Evolutionary conservation across 164 flowering plant species (phyloP), one percentile per base, ranked within the genome.

Genomic region (Magnolia changhungtana): DNA sequence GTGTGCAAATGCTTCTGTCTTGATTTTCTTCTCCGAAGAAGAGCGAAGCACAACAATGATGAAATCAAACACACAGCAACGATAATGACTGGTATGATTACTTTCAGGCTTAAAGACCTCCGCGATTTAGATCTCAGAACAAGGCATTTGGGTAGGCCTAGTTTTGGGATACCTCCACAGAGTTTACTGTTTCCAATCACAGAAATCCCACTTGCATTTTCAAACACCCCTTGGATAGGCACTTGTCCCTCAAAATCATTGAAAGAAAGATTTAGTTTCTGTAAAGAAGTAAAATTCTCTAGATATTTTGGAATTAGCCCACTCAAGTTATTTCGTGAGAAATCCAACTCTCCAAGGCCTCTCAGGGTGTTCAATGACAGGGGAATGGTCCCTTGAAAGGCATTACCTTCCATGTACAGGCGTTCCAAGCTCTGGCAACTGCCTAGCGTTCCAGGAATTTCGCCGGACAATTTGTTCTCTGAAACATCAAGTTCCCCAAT

Each of bases 361-460:
- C 49, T 72, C 16, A 82, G 50, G 8, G 8, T 31, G 1, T 58
- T 61, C 20, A 79, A 45, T 7, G 76, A 52, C 3, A 14, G 2
- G 50, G 86, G 87, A 71, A 88, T 82, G 6, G 10, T 18, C 21
- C 86, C 87, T 11, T 63, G 58, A 31, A 88, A 78, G 8, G 23
- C 63, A 58, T 88, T 88, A 0, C 79, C 0, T 82, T 52, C 50
- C 72, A 88, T 1, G 18, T 21, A 5, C 1, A 88, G 78, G 4
- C 2, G 0, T 59, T 77, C 77, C 19, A 85, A 61, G 21, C 67
- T 69, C 20, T 20, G 0, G 68, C 88, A 86, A 8, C 10, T 23
- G 2, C 83, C 71, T 2, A 88, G 69, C 9, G 63, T 20, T 13
- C 0, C 66, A 0, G 92, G 89, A 73, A 88, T 78, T 24, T 72